Evolutionary conservation across 106 monocot genomes (phyloP).

Genomic region (Ottelia alismoides): DNA sequence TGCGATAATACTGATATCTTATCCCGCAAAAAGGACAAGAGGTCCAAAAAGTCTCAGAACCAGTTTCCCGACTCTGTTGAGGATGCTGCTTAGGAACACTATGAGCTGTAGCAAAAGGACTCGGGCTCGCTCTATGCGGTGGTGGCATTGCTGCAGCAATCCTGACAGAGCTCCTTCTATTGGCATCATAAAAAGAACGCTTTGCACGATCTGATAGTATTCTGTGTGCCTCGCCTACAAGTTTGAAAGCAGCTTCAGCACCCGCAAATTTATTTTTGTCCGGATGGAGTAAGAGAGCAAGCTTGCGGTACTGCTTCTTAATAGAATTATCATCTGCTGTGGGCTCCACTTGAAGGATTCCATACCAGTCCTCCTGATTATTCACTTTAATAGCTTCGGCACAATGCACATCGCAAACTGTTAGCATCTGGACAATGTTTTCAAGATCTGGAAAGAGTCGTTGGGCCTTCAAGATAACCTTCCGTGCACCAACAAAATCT

Average conservation of each 20-base stretch:
- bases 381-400: constrained; percentile 32
- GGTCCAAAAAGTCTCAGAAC: no score
- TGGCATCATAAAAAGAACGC: constrained; percentile 43
- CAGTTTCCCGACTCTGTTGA: no score
- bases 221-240: constrained; percentile 53
- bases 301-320: constrained; percentile 59
- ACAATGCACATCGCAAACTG: constrained; percentile 74
- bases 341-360: constrained; percentile 50
- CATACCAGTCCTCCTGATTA: constrained; percentile 44
- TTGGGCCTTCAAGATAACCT: constrained; percentile 47
- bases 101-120: neutral
- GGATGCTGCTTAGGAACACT: no score
- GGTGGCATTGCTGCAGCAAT: constrained; percentile 5
- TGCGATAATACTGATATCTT: constrained; percentile 27
- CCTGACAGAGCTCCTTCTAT: constrained; percentile 12
- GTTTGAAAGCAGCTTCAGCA: constrained; percentile 76
- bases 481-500: constrained; percentile 51
- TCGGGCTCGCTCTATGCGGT: constrained; percentile 5
- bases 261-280: constrained; percentile 81
- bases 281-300: constrained; percentile 67
- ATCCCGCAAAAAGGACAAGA: constrained; percentile 14
- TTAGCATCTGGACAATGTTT: constrained; percentile 52
- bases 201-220: constrained; percentile 33
- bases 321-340: constrained; percentile 44
- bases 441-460: constrained; percentile 59